A percentile compares a stretch with the other conserved stretches of the same genome.
phyloP scores from a whole-genome alignment of 208 protist genomes.

The Wallacemonas sp. region DNA sequence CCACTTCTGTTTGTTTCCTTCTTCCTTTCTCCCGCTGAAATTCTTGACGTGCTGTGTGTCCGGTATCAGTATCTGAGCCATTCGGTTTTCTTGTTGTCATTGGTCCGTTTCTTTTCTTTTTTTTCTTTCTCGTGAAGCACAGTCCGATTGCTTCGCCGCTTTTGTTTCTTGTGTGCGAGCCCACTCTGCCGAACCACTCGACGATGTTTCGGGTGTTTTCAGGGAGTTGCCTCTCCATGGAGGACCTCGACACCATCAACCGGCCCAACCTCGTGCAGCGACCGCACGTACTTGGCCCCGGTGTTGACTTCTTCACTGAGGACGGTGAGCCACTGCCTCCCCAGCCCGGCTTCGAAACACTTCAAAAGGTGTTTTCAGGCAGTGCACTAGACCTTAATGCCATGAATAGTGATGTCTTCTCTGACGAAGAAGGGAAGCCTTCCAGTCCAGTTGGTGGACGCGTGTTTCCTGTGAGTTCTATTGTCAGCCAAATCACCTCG shows the following conservation, averaged over 20 bases:
- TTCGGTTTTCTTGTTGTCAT: neutral
- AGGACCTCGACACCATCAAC: slow-evolving; percentile 86
- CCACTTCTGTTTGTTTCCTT: neutral
- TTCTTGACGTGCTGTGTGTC: neutral
- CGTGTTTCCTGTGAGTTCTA: slow-evolving; percentile 57
- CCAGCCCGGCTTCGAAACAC: slow-evolving; percentile 65
- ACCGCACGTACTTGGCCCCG: slow-evolving; percentile 82
- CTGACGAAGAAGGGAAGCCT: slow-evolving; percentile 50
- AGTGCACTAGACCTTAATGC: slow-evolving; percentile 88
- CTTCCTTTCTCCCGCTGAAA: slow-evolving; percentile 1
- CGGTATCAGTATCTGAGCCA: neutral
- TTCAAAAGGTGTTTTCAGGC: slow-evolving; percentile 91
- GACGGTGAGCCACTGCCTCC: slow-evolving; percentile 81
- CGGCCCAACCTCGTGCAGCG: slow-evolving; percentile 64
- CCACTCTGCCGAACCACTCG: neutral
- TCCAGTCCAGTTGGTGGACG: slow-evolving; percentile 8
- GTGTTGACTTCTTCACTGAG: slow-evolving; percentile 86
- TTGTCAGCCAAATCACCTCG: slow-evolving; percentile 74
- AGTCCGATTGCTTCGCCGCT: neutral
- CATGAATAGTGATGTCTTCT: slow-evolving; percentile 51
- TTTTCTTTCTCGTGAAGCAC: neutral
- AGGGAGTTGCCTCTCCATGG: slow-evolving; percentile 86
- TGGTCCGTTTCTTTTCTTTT: neutral
- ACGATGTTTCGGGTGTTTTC: slow-evolving; percentile 86
- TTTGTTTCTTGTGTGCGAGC: neutral